Conservation (phyloP, 1,139 yeast species). For the Blastobotrys proliferans region DNA sequence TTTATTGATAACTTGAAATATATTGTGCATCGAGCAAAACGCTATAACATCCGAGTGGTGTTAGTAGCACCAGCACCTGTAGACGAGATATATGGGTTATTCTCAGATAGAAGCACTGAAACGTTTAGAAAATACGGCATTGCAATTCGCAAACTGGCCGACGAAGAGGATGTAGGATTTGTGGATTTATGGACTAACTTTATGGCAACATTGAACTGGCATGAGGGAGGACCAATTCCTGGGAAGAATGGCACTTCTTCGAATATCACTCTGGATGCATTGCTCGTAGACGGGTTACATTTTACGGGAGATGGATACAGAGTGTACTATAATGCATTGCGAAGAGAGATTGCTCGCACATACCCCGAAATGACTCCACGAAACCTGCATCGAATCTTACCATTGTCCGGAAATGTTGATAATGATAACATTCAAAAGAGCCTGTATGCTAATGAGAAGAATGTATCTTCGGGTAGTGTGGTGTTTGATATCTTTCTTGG, state of each 20-base stretch:
- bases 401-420: background rate
- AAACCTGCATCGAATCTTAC: background rate
- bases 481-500: too few relatives aligned
- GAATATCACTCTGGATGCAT: slow-evolving; percentile 19
- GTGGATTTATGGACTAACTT: slow-evolving; percentile 51
- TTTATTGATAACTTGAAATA: slow-evolving; percentile 44
- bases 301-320: slow-evolving; percentile 58
- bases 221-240: slow-evolving; percentile 21
- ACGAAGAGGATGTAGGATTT: slow-evolving; percentile 45
- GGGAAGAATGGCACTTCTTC: slow-evolving; percentile 15
- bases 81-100: slow-evolving; percentile 37
- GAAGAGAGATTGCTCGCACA: slow-evolving; percentile 15
- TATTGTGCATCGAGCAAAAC: slow-evolving; percentile 34
- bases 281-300: slow-evolving; percentile 63
- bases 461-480: too few relatives aligned
- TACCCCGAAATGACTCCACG: background rate
- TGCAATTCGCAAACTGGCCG: slow-evolving; percentile 46
- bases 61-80: slow-evolving; percentile 65
- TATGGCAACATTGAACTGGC: slow-evolving; percentile 28
- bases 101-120: slow-evolving; percentile 34
- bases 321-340: slow-evolving; percentile 42
- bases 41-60: slow-evolving; percentile 44
- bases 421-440: slow-evolving; percentile 2
- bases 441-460: too few relatives aligned
- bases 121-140: slow-evolving; percentile 46